Percentiles rank a stretch among this genome's conserved stretches.
These are phyloP conservation scores for Zygoascus tannicola DNA, from an alignment of 805 yeast genomes.

Conservation along the genomic window DNA sequence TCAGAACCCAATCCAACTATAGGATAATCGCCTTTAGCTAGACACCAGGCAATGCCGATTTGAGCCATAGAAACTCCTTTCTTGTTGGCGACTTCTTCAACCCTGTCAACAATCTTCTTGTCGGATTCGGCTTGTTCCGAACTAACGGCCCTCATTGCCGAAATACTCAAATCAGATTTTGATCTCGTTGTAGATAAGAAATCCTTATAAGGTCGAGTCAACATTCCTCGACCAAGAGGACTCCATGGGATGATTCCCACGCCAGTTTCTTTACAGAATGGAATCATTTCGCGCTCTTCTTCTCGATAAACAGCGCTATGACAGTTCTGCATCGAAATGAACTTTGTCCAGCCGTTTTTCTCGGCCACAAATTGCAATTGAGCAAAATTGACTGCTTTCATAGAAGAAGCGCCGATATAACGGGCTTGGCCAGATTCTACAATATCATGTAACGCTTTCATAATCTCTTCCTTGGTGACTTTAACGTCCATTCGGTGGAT, in stretches of 20 bases:
- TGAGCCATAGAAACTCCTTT: conserved; percentile 43
- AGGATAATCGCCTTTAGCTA: conserved; percentile 37
- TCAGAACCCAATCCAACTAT: conserved; percentile 48
- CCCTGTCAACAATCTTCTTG: conserved; percentile 36
- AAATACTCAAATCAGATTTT: background rate
- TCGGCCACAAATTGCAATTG: conserved; percentile 48
- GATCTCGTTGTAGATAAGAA: background rate
- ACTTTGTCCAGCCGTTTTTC: conserved; percentile 46
- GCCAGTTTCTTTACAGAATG: conserved; percentile 43
- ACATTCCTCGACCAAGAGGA: conserved; percentile 46
- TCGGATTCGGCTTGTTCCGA: conserved; percentile 4
- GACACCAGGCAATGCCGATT: conserved; percentile 44
- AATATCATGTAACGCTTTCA: conserved; percentile 48
- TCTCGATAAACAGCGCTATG: conserved; percentile 53
- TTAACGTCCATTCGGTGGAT: conserved; percentile 45
- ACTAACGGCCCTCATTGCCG: too few relatives aligned
- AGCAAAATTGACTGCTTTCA: conserved; percentile 48
- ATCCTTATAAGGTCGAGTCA: conserved; percentile 37
- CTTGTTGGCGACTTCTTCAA: conserved; percentile 45
- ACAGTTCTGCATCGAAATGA: conserved; percentile 49
- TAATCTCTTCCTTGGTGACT: conserved; percentile 44
- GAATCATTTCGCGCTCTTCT: conserved; percentile 55
- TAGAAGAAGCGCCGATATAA: conserved; percentile 56
- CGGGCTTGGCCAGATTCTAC: conserved; percentile 40
- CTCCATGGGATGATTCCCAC: conserved; percentile 56